Evolutionary conservation across 2,329 filamentous ascomycete genomes (phyloP).

Genomic region (Colletotrichum sp.): DNA sequence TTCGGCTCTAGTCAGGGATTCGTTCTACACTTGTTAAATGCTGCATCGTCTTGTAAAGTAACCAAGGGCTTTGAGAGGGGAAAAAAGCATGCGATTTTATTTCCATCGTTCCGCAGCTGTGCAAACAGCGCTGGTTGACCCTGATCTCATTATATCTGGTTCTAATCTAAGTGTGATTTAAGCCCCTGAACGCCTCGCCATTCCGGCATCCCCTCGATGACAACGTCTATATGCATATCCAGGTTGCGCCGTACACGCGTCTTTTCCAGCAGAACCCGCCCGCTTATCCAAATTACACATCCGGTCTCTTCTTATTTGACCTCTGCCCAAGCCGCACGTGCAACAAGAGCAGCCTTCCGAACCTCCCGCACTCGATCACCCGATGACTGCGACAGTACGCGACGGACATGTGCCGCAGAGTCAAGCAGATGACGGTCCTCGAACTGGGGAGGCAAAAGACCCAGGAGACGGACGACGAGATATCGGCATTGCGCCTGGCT

Average conservation of each 20-base stretch:
- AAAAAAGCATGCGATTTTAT: background rate
- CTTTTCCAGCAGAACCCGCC: background rate
- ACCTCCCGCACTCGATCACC: slow-evolving; percentile 60
- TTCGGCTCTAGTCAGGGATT: background rate
- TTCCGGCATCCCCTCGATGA: background rate
- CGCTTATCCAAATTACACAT: background rate
- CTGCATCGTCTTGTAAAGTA: background rate
- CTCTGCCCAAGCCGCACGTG: slow-evolving; percentile 53
- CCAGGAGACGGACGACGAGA: slow-evolving; percentile 52
- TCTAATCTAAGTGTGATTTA: background rate
- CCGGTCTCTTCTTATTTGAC: slow-evolving; percentile 25
- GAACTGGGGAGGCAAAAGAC: slow-evolving; percentile 50
- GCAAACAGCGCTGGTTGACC: background rate
- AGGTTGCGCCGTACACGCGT: background rate
- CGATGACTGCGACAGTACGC: slow-evolving; percentile 54
- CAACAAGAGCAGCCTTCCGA: slow-evolving; percentile 52
- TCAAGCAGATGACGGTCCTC: slow-evolving; percentile 52
- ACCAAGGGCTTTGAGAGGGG: background rate
- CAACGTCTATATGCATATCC: background rate
- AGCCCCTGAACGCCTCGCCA: slow-evolving; percentile 5
- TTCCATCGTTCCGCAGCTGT: background rate
- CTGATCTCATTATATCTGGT: background rate
- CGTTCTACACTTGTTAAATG: background rate
- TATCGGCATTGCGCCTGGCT: slow-evolving; percentile 42
- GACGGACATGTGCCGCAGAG: slow-evolving; percentile 47